Evolutionary conservation across 2,329 filamentous ascomycete species (phyloP), one percentile per base, ranked within the genome.

Genomic region (Dothideomycetes sp.): DNA sequence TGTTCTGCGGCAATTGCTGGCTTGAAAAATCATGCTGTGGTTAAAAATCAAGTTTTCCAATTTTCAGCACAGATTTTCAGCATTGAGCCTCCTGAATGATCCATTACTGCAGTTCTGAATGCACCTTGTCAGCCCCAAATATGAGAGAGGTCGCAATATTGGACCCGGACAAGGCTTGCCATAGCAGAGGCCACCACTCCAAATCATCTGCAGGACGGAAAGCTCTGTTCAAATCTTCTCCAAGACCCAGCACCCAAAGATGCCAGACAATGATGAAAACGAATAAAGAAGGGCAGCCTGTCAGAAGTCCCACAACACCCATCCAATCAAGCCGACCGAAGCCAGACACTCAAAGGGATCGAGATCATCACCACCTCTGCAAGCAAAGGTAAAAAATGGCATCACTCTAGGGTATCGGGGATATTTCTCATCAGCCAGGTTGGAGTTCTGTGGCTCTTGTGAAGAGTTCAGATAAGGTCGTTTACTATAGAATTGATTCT

Each of bases 401-500:
- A 81, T 88, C 84, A 91, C 84, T 87, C 83, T 84, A 77, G 79
- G 81, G 81, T 69, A 73, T 72, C 78, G 84, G 84, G 82, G 84
- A 84, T 84, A 56, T 56, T 48, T 66, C 64, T 93, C 85, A 91
- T 93, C 85, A 84, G 83, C 84, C 84, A 86, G 84, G 83, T 79
- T 89, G 77, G 78, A 78, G 76, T 70, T 86, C 81, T 89, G 82
- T 86, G 77, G 84, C 87, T 94, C 73, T 73, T 82, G 75, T 87
- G 75, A 77, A 78, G 77, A 89, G 81, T 79, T 85, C 81, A 91
- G 84, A 85, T 79, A 74, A 73, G 75, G 82, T 87, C 79, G 79
- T 84, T 74, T 80, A 88, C 86, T 94, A 87, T 88, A 94, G 83
- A 94, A 93, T 84, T 85, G 84, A 89, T 89, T 88, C 84, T 86